Evolutionary conservation across 805 yeast species (phyloP), one percentile per base, ranked within the genome.

Genomic region (Suhomyces faveliae): DNA sequence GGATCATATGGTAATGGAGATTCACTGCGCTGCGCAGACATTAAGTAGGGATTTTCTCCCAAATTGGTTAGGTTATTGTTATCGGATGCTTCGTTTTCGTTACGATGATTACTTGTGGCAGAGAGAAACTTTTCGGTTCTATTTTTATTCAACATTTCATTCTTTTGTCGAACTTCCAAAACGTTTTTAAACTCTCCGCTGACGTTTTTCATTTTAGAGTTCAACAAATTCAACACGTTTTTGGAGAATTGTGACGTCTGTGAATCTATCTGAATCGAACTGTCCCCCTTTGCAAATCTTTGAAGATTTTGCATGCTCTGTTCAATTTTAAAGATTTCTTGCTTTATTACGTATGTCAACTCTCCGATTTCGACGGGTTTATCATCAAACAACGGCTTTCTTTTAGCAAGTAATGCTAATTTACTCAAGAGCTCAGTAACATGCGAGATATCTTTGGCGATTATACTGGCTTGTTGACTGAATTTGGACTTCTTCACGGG

Each of bases 321-420:
- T 59, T 88, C 96, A 53, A 94, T 82, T 54, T 82, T 81, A 61
- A 90, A 84, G 43, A 94, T 83, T 59, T 87, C 96, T 64, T 94
- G 97, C 53, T 86, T 87, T 51, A 86, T 84, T 37, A 90, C 85
- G 56, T 84, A 87, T 0, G 99, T 91, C 53, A 94, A 73, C 64
- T 94, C 97, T 17, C 91, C 88, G 53, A 94, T 89, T 62, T 94
- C 98, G 12, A 89, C 84, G 0, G 98, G 97, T 55, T 87, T 84
- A 67, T 94, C 99, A 61, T 91, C 96, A 55, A 94, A 89, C 62
- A 92, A 68, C 15, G 97, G 96, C 63, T 90, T 91, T 57, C 90
- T 76, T 64, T 87, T 89, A 3, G 99, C 97, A 54, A 94, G 68
- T 54, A 77, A 73, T 2, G 98, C 96, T 46, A 94, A 74, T 58